Evolutionary conservation across 2,329 filamentous ascomycete genomes (phyloP).

Genomic region (Diaporthe australafricana): DNA sequence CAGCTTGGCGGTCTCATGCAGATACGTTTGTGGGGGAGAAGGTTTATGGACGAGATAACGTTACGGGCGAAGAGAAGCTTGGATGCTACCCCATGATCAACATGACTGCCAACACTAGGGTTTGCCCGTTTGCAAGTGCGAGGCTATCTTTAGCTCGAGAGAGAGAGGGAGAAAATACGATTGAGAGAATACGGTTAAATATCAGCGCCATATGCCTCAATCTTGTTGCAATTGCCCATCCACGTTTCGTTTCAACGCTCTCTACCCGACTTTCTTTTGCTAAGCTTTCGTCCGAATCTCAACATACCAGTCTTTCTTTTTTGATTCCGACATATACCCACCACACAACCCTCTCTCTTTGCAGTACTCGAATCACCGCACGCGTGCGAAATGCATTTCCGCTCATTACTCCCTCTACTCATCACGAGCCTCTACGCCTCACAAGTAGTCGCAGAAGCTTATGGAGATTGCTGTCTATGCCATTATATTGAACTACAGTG

Average conservation of each 20-base stretch:
- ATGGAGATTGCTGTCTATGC: constrained; percentile 7
- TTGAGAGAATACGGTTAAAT: not conserved
- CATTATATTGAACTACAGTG: constrained; percentile 11
- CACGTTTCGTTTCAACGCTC: constrained; percentile 18
- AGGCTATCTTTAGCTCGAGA: constrained; percentile 12
- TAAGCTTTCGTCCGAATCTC: constrained; percentile 12
- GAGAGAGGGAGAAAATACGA: not conserved
- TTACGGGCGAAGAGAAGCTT: not conserved
- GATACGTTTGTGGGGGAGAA: not conserved
- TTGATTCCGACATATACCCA: not conserved
- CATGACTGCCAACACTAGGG: not conserved
- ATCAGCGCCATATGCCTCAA: not conserved
- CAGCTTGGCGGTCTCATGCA: constrained; percentile 6
- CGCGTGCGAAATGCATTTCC: constrained; percentile 1
- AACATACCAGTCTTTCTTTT: constrained; percentile 6
- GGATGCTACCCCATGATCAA: not conserved
- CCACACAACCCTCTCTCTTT: not conserved
- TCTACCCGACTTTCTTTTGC: constrained; percentile 12
- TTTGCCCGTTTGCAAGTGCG: not conserved
- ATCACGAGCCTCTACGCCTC: not conserved
- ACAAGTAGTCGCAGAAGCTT: not conserved
- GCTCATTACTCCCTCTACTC: constrained; percentile 3
- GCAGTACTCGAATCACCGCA: not conserved
- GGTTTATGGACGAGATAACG: not conserved
- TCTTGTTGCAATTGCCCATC: not conserved